Percentiles rank a stretch among this genome's conserved stretches.
These are phyloP conservation scores for Colletotrichum acutatum DNA, from an alignment of 2,329 filamentous ascomycete species.

Conservation along the genomic window DNA sequence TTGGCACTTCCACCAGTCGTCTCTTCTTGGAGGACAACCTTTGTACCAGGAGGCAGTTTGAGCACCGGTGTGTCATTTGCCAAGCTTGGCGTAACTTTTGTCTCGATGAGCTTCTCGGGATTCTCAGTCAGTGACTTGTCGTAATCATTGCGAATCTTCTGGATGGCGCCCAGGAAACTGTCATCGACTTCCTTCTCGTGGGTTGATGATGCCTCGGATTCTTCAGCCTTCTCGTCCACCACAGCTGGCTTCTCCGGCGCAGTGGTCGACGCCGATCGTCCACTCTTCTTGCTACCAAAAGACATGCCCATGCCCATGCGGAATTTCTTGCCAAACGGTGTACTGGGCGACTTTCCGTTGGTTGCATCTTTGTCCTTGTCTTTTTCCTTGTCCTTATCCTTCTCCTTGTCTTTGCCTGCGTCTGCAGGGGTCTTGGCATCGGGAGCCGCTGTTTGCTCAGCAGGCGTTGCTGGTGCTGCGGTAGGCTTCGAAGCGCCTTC, in stretches of 20 bases:
- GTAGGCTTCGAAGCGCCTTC: conserved; percentile 59
- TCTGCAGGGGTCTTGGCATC: conserved; percentile 36
- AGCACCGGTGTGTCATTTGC: conserved; percentile 81
- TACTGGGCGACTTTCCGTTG: conserved; percentile 67
- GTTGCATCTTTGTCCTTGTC: conserved; percentile 56
- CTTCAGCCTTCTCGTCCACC: conserved; percentile 80
- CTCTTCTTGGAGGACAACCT: conserved; percentile 77
- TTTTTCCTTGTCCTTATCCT: conserved; percentile 55
- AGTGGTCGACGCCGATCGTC: conserved; percentile 73
- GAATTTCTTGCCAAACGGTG: conserved; percentile 86
- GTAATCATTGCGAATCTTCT: conserved; percentile 79
- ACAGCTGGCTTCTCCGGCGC: conserved; percentile 78
- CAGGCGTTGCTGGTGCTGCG: conserved; percentile 56
- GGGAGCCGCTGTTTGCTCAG: conserved; percentile 62
- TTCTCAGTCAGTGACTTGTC: conserved; percentile 71
- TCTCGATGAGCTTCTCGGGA: conserved; percentile 66
- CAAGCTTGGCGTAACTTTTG: conserved; percentile 74
- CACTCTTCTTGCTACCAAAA: conserved; percentile 86
- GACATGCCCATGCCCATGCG: conserved; percentile 73
- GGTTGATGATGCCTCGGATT: conserved; percentile 71
- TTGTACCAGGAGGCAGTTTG: conserved; percentile 75
- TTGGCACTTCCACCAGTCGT: conserved; percentile 79
- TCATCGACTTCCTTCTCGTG: conserved; percentile 81
- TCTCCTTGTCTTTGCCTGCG: conserved; percentile 58
- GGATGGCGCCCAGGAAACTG: conserved; percentile 77